These are phyloP conservation scores for Calocera viscosa DNA, from an alignment of 768 basidiomycete genomes.

Conservation along the genomic window DNA sequence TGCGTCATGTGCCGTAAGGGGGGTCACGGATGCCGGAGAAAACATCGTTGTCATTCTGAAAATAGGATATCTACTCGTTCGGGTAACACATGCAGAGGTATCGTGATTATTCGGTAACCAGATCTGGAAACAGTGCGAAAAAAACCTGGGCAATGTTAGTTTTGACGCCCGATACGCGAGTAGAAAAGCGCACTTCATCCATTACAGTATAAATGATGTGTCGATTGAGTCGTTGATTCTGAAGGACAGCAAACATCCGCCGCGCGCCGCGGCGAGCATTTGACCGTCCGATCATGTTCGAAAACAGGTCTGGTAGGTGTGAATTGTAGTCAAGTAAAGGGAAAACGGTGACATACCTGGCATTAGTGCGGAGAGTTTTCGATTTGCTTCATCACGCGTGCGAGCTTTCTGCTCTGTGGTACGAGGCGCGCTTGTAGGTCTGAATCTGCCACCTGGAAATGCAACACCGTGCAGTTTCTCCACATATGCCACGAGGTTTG, in stretches of 20 bases:
- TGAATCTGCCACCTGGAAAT: slow-evolving; percentile 78
- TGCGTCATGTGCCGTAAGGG: too few relatives aligned
- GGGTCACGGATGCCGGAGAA: background rate
- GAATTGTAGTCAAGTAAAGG: background rate
- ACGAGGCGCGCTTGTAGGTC: slow-evolving; percentile 47
- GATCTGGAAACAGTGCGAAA: slow-evolving; percentile 48
- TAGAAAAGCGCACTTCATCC: slow-evolving; percentile 57
- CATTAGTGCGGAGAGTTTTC: slow-evolving; percentile 78
- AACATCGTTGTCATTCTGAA: background rate
- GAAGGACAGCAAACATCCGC: slow-evolving; percentile 83
- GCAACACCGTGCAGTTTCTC: slow-evolving; percentile 55
- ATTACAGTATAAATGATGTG: slow-evolving; percentile 79
- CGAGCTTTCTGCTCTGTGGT: slow-evolving; percentile 66
- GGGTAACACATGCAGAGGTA: slow-evolving; percentile 6
- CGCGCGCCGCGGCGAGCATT: slow-evolving; percentile 89
- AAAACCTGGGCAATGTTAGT: slow-evolving; percentile 35
- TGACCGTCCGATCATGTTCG: slow-evolving; percentile 95
- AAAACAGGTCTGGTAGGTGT: slow-evolving; percentile 60
- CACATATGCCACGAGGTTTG: slow-evolving; percentile 56
- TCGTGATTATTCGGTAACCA: slow-evolving; percentile 11
- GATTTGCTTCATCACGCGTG: slow-evolving; percentile 76
- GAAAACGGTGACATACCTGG: slow-evolving; percentile 48
- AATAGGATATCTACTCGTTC: background rate
- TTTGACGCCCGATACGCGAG: too few relatives aligned
- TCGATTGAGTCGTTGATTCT: slow-evolving; percentile 89